phyloP scores from a whole-genome alignment of 345 rosid species.

The Corymbia maculata region DNA sequence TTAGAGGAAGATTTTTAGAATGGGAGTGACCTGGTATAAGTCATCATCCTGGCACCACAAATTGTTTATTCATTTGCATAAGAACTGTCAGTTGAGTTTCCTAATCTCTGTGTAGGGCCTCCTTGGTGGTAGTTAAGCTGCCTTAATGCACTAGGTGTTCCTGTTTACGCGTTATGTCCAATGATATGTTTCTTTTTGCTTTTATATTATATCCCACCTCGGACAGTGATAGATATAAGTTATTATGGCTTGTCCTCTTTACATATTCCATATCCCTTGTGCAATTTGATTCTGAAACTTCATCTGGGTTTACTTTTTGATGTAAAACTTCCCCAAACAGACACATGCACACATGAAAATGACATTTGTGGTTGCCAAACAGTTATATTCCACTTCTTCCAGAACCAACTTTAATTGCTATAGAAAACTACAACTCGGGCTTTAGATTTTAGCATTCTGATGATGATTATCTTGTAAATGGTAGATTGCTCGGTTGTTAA shows the following conservation, averaged over 20 bases:
- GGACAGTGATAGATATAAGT: background rate
- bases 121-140: background rate
- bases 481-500: slow-evolving; percentile 74
- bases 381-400: background rate
- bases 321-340: background rate
- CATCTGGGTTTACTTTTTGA: background rate
- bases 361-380: background rate
- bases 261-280: background rate
- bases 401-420: background rate
- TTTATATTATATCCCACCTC: background rate
- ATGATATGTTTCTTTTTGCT: background rate
- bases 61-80: background rate
- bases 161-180: background rate
- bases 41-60: background rate
- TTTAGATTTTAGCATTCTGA: background rate
- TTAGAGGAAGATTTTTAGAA: background rate
- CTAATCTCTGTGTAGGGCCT: background rate
- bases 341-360: background rate
- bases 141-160: background rate
- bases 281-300: background rate
- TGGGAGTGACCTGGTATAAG: background rate
- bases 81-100: background rate
- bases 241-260: background rate
- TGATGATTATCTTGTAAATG: background rate
- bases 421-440: background rate